Evolutionary conservation across 2,329 filamentous ascomycete species (phyloP).

Genomic region (Claviceps fusiformis): DNA sequence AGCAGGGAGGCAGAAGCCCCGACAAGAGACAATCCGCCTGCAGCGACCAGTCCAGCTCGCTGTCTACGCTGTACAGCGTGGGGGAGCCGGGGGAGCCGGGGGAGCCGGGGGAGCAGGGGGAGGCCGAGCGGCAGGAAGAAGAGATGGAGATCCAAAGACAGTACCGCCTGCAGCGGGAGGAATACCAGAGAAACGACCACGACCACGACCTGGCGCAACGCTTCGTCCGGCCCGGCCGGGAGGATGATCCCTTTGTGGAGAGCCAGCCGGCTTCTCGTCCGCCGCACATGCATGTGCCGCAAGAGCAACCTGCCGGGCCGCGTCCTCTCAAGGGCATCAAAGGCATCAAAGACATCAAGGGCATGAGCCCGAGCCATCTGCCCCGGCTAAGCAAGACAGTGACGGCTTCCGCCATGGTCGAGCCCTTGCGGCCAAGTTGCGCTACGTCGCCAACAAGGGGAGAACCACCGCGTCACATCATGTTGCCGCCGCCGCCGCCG

Average conservation of each 20-base stretch:
- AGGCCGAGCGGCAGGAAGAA: conserved; percentile 18
- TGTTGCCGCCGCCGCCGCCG: conserved; percentile 4
- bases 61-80: conserved; percentile 44
- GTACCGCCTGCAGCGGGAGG: conserved; percentile 1
- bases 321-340: conserved; percentile 5
- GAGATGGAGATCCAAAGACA: conserved; percentile 1
- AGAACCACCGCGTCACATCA: conserved; percentile 1
- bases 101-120: too few relatives aligned
- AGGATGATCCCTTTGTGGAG: conserved; percentile 21
- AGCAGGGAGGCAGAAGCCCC: conserved; percentile 3
- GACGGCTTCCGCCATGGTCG: background rate
- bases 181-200: background rate
- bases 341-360: conserved; percentile 7
- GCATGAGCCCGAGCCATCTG: conserved; percentile 10
- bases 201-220: background rate
- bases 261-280: background rate
- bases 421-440: background rate
- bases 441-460: background rate
- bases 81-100: conserved; percentile 30
- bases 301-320: conserved; percentile 5
- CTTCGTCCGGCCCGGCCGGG: background rate
- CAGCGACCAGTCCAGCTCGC: conserved; percentile 36
- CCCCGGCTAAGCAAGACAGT: background rate
- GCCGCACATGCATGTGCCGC: conserved; percentile 1
- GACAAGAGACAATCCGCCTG: conserved; percentile 20